Percentiles rank a stretch among this genome's conserved stretches.
Evolutionary conservation across 73 alveolate species (phyloP).

Genomic region (Durusdinium trenchii): DNA sequence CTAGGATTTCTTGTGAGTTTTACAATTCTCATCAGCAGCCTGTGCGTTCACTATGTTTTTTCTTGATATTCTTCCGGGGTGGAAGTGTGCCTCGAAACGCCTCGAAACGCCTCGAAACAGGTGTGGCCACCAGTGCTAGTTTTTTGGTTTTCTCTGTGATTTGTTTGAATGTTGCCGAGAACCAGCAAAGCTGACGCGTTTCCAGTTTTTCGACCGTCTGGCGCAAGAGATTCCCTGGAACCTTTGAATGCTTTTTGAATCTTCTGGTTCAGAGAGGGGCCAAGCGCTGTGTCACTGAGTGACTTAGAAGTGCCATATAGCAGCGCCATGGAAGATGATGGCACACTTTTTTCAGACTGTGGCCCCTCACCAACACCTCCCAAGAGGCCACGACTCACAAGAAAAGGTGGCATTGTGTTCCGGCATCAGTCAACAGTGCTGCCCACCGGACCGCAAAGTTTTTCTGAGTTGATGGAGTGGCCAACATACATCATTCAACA

Average conservation of each 20-base stretch:
- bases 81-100: background rate
- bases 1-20: background rate
- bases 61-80: background rate
- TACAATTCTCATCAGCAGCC: background rate
- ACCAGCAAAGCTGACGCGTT: background rate
- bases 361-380: background rate
- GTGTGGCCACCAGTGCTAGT: background rate
- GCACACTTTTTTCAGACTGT: background rate
- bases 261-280: background rate
- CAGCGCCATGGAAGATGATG: background rate
- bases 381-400: background rate
- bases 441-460: background rate
- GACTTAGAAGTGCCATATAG: background rate
- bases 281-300: background rate
- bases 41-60: background rate
- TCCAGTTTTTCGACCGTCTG: background rate
- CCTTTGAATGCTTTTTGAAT: no score
- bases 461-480: constrained; percentile 21
- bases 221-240: background rate
- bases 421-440: background rate
- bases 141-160: background rate
- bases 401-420: constrained; percentile 1
- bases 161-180: background rate
- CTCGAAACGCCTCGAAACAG: constrained; percentile 18
- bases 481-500: background rate